Conservation (phyloP, 108 stramenopile genomes). For the Cyclotella atomus region DNA sequence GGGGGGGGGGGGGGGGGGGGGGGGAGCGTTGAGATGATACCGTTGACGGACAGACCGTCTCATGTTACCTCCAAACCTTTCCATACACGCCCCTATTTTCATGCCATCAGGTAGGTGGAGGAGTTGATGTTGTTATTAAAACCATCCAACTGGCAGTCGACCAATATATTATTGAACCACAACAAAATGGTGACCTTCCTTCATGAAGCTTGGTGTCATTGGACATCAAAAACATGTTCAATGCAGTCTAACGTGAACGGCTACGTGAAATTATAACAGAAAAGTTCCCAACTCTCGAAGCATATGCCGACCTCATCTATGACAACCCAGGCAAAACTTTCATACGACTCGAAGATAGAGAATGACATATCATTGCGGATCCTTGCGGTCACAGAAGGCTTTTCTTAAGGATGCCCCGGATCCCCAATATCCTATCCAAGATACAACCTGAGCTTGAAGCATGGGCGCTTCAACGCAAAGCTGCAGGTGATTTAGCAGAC, state of each 20-base stretch:
- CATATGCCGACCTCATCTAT: not conserved
- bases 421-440: not conserved
- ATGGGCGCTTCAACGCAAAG: not conserved
- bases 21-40: no score
- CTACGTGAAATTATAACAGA: slow-evolving; percentile 6
- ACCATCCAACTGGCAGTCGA: slow-evolving; percentile 12
- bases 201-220: slow-evolving; percentile 12
- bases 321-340: not conserved
- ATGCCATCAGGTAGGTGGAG: slow-evolving; percentile 19
- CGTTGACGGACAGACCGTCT: no score
- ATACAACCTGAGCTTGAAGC: not conserved
- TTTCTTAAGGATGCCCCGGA: not conserved
- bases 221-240: slow-evolving; percentile 39
- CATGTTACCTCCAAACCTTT: no score
- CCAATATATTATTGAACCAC: slow-evolving; percentile 5
- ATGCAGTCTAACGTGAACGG: slow-evolving; percentile 3
- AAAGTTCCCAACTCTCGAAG: not conserved
- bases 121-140: slow-evolving; percentile 12
- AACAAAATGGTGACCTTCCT: not conserved
- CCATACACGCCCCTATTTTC: no score
- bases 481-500: not conserved
- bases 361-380: not conserved
- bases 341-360: not conserved
- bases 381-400: not conserved
- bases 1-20: no score